These are phyloP conservation scores for Trichoderma oligosporum DNA, from an alignment of 2,329 filamentous ascomycete species.

Conservation along the genomic window DNA sequence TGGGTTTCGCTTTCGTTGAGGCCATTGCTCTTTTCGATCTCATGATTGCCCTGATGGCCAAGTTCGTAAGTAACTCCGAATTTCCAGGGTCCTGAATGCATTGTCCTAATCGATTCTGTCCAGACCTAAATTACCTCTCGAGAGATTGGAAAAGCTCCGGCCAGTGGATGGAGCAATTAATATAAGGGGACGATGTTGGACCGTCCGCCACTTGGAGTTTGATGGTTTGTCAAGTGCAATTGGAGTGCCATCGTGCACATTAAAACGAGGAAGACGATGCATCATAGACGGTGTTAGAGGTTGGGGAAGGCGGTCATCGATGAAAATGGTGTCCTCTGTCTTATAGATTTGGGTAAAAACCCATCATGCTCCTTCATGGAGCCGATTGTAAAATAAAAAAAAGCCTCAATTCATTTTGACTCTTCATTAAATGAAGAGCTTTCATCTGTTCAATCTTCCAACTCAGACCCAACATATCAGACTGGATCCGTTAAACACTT, in stretches of 20 bases:
- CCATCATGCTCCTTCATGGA: conserved; percentile 34
- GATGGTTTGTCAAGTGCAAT: conserved; percentile 28
- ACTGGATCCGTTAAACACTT: not conserved
- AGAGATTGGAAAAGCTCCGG: conserved; percentile 35
- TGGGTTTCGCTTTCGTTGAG: conserved; percentile 93
- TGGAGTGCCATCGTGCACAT: conserved; percentile 32
- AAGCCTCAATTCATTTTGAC: conserved; percentile 40
- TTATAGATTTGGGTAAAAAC: conserved; percentile 36
- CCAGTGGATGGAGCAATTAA: conserved; percentile 36
- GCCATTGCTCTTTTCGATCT: conserved; percentile 86
- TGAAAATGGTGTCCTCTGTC: conserved; percentile 32
- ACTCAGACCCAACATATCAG: not conserved
- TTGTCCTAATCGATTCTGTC: not conserved
- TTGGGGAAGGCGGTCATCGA: conserved; percentile 32
- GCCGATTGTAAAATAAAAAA: conserved; percentile 44
- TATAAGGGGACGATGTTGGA: conserved; percentile 30
- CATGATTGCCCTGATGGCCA: conserved; percentile 92
- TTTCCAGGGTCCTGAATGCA: not conserved
- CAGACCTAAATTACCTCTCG: conserved; percentile 39
- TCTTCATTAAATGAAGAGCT: conserved; percentile 34
- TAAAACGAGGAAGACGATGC: conserved; percentile 36
- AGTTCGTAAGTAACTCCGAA: conserved; percentile 63
- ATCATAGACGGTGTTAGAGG: conserved; percentile 42
- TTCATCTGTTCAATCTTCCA: conserved; percentile 27
- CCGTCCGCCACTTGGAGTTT: conserved; percentile 28